Percentiles rank a stretch among this genome's conserved stretches.
These are phyloP conservation scores for Tetramitus jugosus DNA, from an alignment of 208 protist genomes.

Conservation along the genomic window DNA sequence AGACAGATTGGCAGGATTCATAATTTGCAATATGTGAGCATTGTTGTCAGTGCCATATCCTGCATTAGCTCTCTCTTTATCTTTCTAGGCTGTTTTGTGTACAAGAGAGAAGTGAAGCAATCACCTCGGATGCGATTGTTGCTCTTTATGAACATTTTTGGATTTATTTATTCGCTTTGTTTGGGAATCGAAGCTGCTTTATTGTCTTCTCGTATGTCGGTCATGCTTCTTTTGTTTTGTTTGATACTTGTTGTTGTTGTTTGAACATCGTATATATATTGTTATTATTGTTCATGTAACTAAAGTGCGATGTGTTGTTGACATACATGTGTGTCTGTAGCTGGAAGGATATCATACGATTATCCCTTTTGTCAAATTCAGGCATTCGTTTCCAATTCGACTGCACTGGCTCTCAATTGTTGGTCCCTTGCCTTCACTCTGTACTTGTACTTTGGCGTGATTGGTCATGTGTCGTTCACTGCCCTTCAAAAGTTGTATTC, in stretches of 20 bases:
- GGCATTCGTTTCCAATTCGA: neutral
- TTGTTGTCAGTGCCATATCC: neutral
- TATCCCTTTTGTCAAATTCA: conserved; percentile 22
- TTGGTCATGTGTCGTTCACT: neutral
- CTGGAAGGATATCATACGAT: neutral
- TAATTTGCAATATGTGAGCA: conserved; percentile 5
- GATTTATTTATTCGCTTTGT: conserved; percentile 7
- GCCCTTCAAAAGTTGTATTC: neutral
- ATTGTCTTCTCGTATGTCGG: neutral
- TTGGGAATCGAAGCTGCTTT: neutral
- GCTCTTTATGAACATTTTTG: neutral
- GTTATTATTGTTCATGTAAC: too few relatives aligned
- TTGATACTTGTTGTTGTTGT: too few relatives aligned
- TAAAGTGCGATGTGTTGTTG: too few relatives aligned
- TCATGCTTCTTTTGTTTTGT: neutral
- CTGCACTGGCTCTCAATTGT: neutral
- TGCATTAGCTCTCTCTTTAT: neutral
- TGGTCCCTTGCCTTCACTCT: neutral
- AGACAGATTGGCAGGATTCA: neutral
- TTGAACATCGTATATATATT: too few relatives aligned
- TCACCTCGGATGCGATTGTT: neutral
- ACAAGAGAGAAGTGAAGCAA: conserved; percentile 2
- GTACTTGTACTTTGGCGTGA: neutral
- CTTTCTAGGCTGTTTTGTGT: neutral
- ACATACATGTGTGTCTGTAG: neutral